Percentiles rank a stretch among this genome's conserved stretches.
phyloP scores from a whole-genome alignment of 2,329 filamentous ascomycete genomes.

The Rutstroemia sp. region DNA sequence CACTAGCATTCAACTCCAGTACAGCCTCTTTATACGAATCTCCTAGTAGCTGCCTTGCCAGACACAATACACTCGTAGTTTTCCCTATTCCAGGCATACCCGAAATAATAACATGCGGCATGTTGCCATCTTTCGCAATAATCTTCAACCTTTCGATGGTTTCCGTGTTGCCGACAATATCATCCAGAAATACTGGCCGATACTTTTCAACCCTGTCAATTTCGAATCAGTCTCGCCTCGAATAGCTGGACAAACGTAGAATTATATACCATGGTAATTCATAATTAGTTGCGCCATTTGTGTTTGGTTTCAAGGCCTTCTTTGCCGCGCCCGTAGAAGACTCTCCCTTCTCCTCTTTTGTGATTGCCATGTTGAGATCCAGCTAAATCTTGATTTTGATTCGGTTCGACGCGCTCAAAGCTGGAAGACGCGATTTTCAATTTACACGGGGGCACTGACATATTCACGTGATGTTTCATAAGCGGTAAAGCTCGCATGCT shows the following conservation, averaged over 20 bases:
- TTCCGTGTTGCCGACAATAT: slow-evolving; percentile 96
- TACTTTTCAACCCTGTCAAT: slow-evolving; percentile 89
- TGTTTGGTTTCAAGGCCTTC: slow-evolving; percentile 42
- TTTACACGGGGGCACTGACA: slow-evolving; percentile 12
- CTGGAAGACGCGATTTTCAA: slow-evolving; percentile 14
- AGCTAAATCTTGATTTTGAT: slow-evolving; percentile 1
- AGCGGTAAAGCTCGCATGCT: too few relatives aligned
- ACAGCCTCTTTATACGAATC: slow-evolving; percentile 97
- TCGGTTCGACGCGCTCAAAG: slow-evolving; percentile 16
- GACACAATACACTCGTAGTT: slow-evolving; percentile 89
- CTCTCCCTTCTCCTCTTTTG: slow-evolving; percentile 41
- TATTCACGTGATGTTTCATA: not conserved
- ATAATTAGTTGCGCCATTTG: slow-evolving; percentile 50
- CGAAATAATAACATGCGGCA: slow-evolving; percentile 99
- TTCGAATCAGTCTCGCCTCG: not conserved
- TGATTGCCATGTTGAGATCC: slow-evolving; percentile 18
- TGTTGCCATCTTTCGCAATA: slow-evolving; percentile 96
- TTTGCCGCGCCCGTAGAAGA: slow-evolving; percentile 52
- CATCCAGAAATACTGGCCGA: slow-evolving; percentile 86
- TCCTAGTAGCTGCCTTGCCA: slow-evolving; percentile 84
- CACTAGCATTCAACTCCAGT: slow-evolving; percentile 89
- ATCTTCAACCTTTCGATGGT: slow-evolving; percentile 97
- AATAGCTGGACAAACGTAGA: not conserved
- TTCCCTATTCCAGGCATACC: slow-evolving; percentile 99
- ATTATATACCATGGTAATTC: slow-evolving; percentile 67